Evolutionary conservation across 768 basidiomycete species (phyloP).

Genomic region (Strobilomyces confusus): DNA sequence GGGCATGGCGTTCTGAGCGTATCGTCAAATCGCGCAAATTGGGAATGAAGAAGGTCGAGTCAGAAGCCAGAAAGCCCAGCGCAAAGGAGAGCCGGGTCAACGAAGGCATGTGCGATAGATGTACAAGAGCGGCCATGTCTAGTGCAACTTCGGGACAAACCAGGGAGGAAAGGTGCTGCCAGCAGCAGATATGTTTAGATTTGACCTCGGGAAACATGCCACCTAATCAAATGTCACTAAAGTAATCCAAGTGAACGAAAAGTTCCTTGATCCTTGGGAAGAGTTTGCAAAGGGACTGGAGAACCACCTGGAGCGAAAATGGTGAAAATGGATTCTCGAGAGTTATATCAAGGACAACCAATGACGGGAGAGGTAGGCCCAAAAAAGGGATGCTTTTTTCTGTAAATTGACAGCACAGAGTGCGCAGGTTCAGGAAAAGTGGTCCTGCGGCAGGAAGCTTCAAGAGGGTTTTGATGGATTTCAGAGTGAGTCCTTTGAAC

Average conservation of each 20-base stretch:
- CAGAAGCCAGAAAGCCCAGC: background rate
- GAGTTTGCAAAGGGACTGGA: background rate
- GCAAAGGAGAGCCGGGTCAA: background rate
- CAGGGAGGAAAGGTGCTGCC: background rate
- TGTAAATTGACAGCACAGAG: background rate
- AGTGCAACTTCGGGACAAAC: background rate
- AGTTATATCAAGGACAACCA: background rate
- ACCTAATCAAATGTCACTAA: too few relatives aligned
- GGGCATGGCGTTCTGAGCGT: too few relatives aligned
- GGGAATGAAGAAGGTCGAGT: background rate
- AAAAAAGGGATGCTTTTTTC: background rate
- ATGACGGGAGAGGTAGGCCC: background rate
- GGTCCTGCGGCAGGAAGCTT: background rate
- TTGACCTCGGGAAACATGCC: background rate
- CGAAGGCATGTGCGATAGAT: background rate
- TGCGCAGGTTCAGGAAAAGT: background rate
- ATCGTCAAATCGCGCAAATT: background rate
- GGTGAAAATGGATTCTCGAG: background rate
- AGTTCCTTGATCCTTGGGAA: too few relatives aligned
- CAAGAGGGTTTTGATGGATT: background rate
- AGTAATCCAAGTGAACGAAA: too few relatives aligned
- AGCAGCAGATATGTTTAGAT: background rate
- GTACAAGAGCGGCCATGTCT: background rate
- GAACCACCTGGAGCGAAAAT: background rate
- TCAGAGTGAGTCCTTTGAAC: background rate